These are phyloP conservation scores for Teratosphaeria epicoccoides DNA, from an alignment of 2,329 filamentous ascomycete genomes.

Conservation along the genomic window DNA sequence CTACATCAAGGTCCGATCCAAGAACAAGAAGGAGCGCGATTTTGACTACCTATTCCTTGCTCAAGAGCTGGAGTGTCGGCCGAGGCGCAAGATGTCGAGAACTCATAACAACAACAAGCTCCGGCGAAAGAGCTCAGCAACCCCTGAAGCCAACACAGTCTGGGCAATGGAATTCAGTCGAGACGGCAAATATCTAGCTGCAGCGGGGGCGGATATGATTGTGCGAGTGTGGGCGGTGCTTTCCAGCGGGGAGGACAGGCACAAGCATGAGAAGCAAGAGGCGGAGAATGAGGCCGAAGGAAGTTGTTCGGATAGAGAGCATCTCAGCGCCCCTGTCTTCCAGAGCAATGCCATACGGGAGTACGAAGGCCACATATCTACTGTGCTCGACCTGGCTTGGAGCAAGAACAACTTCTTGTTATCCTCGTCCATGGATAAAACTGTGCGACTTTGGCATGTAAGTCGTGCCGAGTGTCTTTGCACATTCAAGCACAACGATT, in stretches of 20 bases:
- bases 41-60: conserved; percentile 86
- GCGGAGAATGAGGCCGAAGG: conserved; percentile 37
- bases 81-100: conserved; percentile 10
- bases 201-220: conserved; percentile 78
- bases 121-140: conserved; percentile 34
- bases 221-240: conserved; percentile 86
- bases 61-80: conserved; percentile 55
- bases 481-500: conserved; percentile 88
- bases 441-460: conserved; percentile 86
- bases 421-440: conserved; percentile 97
- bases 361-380: conserved; percentile 72
- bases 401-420: conserved; percentile 98
- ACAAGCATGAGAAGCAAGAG: conserved; percentile 61
- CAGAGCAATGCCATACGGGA: conserved; percentile 65
- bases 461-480: conserved; percentile 77
- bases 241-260: conserved; percentile 67
- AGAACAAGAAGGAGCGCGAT: conserved; percentile 69
- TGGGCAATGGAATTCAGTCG: conserved; percentile 92
- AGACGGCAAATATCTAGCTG: conserved; percentile 81
- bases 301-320: conserved; percentile 38
- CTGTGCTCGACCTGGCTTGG: conserved; percentile 88
- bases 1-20: conserved; percentile 75
- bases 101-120: conserved; percentile 18
- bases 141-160: conserved; percentile 46
- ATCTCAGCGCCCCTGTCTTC: conserved; percentile 84